Evolutionary conservation across 2,329 filamentous ascomycete species (phyloP).

Genomic region (Colletotrichum theobromicola): DNA sequence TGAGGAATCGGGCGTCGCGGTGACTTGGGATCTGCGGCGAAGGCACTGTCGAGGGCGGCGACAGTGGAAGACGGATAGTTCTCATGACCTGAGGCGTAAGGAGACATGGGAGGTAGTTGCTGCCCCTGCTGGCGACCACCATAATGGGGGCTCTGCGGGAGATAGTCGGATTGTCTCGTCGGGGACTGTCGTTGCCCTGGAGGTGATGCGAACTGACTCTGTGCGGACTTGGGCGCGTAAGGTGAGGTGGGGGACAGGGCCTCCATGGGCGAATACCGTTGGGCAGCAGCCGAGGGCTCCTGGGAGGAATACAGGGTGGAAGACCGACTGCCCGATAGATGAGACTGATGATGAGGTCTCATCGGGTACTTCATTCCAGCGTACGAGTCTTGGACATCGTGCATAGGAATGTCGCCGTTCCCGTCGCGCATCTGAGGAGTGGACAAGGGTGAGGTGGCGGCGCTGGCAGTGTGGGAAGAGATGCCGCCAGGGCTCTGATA

Average conservation of each 20-base stretch:
- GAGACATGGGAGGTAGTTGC: constrained; percentile 76
- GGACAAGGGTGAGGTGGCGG: constrained; percentile 62
- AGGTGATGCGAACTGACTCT: constrained; percentile 57
- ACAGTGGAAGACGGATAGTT: constrained; percentile 77
- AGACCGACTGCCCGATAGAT: constrained; percentile 58
- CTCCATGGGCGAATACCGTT: constrained; percentile 97
- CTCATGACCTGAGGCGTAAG: constrained; percentile 71
- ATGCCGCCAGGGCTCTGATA: constrained; percentile 55
- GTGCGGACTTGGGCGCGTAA: constrained; percentile 70
- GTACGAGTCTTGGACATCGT: constrained; percentile 83
- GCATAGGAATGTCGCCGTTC: constrained; percentile 83
- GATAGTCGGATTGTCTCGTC: constrained; percentile 69
- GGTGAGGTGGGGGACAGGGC: constrained; percentile 80
- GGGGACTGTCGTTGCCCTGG: constrained; percentile 77
- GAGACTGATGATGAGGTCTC: constrained; percentile 78
- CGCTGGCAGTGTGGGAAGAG: constrained; percentile 42
- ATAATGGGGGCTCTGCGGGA: constrained; percentile 65
- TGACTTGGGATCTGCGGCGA: constrained; percentile 61
- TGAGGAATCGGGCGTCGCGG: constrained; percentile 55
- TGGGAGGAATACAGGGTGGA: constrained; percentile 75
- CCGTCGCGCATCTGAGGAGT: constrained; percentile 70
- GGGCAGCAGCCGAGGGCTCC: constrained; percentile 81
- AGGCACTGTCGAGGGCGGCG: constrained; percentile 73
- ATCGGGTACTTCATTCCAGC: constrained; percentile 86
- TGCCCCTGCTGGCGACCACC: constrained; percentile 54